Conservation (phyloP, 2,329 filamentous ascomycete species). For the Clarireedia sp. region DNA sequence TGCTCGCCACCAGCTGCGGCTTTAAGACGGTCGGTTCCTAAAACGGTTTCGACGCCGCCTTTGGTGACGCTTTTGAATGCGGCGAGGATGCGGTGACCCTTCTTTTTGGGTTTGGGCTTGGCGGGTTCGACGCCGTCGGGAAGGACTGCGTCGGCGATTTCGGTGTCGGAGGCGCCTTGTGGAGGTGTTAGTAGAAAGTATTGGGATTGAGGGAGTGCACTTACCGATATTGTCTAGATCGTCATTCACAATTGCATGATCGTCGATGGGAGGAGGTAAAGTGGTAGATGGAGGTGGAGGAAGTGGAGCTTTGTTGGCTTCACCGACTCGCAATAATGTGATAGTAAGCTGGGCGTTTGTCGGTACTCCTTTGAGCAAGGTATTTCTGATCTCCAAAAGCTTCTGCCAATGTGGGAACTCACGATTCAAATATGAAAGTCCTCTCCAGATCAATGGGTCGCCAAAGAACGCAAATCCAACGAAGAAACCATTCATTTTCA, state of each 20-base stretch:
- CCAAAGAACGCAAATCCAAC: slow-evolving; percentile 74
- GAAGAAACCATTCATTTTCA: slow-evolving; percentile 59
- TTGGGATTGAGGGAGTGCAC: slow-evolving; percentile 28
- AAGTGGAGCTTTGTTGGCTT: slow-evolving; percentile 71
- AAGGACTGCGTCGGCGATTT: slow-evolving; percentile 29
- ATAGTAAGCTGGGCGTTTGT: slow-evolving; percentile 80
- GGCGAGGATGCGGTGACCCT: slow-evolving; percentile 35
- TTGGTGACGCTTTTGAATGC: slow-evolving; percentile 57
- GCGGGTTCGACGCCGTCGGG: slow-evolving; percentile 32
- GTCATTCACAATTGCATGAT: slow-evolving; percentile 39
- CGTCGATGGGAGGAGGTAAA: slow-evolving; percentile 33
- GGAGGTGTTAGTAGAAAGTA: slow-evolving; percentile 9
- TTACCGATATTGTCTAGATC: slow-evolving; percentile 45
- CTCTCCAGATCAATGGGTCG: slow-evolving; percentile 60
- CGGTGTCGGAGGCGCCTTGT: slow-evolving; percentile 24
- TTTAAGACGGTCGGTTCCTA: slow-evolving; percentile 59
- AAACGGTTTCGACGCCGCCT: slow-evolving; percentile 62
- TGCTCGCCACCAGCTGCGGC: slow-evolving; percentile 52
- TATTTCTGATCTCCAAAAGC: slow-evolving; percentile 65
- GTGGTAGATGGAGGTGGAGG: slow-evolving; percentile 51
- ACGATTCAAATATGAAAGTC: slow-evolving; percentile 50
- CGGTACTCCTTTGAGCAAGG: slow-evolving; percentile 70
- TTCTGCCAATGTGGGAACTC: slow-evolving; percentile 67
- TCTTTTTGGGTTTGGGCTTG: slow-evolving; percentile 19
- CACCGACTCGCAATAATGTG: slow-evolving; percentile 73